phyloP scores from a whole-genome alignment of 805 yeast species.

The Isabelozyma heimii region DNA sequence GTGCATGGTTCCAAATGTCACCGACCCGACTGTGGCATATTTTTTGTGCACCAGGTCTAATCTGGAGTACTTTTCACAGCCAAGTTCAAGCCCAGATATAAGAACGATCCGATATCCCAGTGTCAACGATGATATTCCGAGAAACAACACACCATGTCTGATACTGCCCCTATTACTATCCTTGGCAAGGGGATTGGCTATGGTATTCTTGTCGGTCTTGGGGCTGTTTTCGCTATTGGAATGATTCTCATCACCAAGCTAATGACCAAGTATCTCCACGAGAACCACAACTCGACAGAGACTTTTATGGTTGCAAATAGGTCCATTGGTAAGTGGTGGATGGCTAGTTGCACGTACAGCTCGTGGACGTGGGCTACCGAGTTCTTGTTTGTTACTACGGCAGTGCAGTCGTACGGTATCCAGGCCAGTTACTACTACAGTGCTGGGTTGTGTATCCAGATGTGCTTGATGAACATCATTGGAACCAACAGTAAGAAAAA shows the following conservation, averaged over 20 bases:
- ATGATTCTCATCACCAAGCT: conserved; percentile 23
- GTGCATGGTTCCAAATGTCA: too few species aligned
- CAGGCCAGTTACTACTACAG: conserved; percentile 21
- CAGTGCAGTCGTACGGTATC: conserved; percentile 24
- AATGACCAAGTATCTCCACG: conserved; percentile 19
- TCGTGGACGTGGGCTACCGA: conserved; percentile 31
- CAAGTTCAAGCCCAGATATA: too few species aligned
- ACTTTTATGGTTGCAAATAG: conserved; percentile 26
- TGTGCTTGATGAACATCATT: conserved; percentile 19
- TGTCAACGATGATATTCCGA: too few species aligned
- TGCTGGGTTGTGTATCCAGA: conserved; percentile 25
- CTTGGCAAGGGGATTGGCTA: conserved; percentile 26
- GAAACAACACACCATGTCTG: not conserved
- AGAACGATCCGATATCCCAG: too few species aligned
- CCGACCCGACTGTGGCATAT: too few species aligned
- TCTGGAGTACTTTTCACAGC: too few species aligned
- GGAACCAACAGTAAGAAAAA: conserved; percentile 27
- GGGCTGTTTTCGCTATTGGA: conserved; percentile 27
- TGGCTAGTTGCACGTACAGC: conserved; percentile 22
- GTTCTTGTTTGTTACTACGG: conserved; percentile 20
- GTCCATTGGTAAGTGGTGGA: conserved; percentile 17
- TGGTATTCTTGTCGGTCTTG: conserved; percentile 29
- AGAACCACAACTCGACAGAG: conserved; percentile 23
- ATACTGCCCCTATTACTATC: conserved; percentile 10
- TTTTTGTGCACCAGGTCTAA: too few species aligned